A percentile compares a stretch with the other conserved stretches of the same genome.
Evolutionary conservation across 805 yeast species (phyloP).

Genomic region (Candida tammaniensis): DNA sequence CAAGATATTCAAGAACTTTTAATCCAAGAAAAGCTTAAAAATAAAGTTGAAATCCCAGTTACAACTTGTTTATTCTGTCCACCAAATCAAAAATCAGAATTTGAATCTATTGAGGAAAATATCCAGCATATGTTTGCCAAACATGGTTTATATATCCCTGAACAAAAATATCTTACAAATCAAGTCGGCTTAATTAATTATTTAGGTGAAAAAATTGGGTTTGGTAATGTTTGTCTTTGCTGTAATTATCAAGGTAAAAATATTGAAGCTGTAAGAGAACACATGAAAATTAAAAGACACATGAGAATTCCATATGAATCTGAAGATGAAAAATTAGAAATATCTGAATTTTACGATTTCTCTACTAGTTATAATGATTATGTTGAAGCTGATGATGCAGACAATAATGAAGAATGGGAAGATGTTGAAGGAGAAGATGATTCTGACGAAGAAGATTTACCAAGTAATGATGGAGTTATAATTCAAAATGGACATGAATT

Average conservation of each 20-base stretch:
- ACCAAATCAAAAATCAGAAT: conserved; percentile 29
- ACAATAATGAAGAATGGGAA: conserved; percentile 37
- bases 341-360: conserved; percentile 84
- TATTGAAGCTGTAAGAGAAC: conserved; percentile 85
- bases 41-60: conserved; percentile 46
- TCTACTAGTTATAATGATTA: conserved; percentile 52
- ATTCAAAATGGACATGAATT: conserved; percentile 37
- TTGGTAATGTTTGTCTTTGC: conserved; percentile 78
- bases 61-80: conserved; percentile 53
- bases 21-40: conserved; percentile 43
- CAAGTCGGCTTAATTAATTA: conserved; percentile 69
- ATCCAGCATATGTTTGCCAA: conserved; percentile 70
- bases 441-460: conserved; percentile 27
- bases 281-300: conserved; percentile 82
- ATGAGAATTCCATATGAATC: conserved; percentile 86
- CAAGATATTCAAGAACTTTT: conserved; percentile 40
- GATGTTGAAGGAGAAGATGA: conserved; percentile 32
- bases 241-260: conserved; percentile 85
- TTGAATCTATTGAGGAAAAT: conserved; percentile 39
- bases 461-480: conserved; percentile 25
- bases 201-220: conserved; percentile 75
- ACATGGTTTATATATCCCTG: conserved; percentile 91
- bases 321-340: conserved; percentile 69
- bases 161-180: conserved; percentile 64
- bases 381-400: conserved; percentile 13